phyloP scores from a whole-genome alignment of 164 flowering plant genomes.

The Echeveria elegans region DNA sequence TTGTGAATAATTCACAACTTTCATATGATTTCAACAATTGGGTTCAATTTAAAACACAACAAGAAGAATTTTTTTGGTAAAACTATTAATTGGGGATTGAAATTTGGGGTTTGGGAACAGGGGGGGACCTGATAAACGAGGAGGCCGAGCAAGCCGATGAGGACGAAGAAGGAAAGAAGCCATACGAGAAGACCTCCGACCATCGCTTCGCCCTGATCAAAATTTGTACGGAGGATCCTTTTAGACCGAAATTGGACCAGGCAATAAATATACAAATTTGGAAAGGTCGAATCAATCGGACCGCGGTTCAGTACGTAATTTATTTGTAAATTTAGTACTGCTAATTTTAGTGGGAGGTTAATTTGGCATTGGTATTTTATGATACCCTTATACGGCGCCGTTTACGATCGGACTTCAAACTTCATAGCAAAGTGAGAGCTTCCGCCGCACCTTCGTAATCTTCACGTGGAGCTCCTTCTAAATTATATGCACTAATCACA shows the following conservation, averaged over 20 bases:
- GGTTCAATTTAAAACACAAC: not conserved
- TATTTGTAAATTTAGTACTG: too few relatives aligned
- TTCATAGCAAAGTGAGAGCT: too few relatives aligned
- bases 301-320: too few relatives aligned
- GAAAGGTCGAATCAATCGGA: too few relatives aligned
- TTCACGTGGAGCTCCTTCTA: too few relatives aligned
- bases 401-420: too few relatives aligned
- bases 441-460: too few relatives aligned
- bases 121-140: conserved; percentile 6
- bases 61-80: not conserved
- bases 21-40: not conserved
- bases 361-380: too few relatives aligned
- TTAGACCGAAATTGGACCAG: not conserved
- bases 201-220: not conserved
- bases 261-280: too few relatives aligned
- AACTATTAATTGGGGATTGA: not conserved
- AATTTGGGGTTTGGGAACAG: not conserved
- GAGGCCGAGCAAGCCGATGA: conserved; percentile 1
- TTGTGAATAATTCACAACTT: not conserved
- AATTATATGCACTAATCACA: too few relatives aligned
- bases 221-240: not conserved
- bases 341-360: too few relatives aligned
- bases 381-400: too few relatives aligned
- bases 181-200: conserved; percentile 1
- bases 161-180: conserved; percentile 10